Evolutionary conservation across 2,329 filamentous ascomycete species (phyloP).

Genomic region (Bimuria novae-zelandiae): DNA sequence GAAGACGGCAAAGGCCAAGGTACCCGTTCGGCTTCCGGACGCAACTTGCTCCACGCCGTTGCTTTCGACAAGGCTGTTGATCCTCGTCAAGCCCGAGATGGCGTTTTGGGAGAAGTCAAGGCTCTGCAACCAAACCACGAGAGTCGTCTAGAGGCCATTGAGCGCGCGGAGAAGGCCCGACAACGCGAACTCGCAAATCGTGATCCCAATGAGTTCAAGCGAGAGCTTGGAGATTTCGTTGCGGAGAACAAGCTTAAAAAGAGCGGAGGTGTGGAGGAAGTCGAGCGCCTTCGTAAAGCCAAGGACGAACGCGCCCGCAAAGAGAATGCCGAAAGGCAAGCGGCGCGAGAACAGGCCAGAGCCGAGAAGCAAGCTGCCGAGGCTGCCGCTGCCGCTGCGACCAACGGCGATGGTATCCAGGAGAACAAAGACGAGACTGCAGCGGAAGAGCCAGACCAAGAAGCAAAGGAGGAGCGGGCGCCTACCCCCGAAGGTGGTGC

Average conservation of each 20-base stretch:
- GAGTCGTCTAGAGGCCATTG: slow-evolving; percentile 89
- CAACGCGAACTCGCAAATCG: slow-evolving; percentile 85
- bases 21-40: slow-evolving; percentile 55
- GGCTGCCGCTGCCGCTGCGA: slow-evolving; percentile 35
- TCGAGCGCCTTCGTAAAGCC: slow-evolving; percentile 78
- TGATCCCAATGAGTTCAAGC: slow-evolving; percentile 75
- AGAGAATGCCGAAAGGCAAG: slow-evolving; percentile 67
- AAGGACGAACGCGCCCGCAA: slow-evolving; percentile 86
- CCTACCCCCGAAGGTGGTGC: slow-evolving; percentile 41
- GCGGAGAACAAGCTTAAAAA: slow-evolving; percentile 93
- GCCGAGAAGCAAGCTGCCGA: slow-evolving; percentile 52
- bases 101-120: slow-evolving; percentile 87
- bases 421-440: slow-evolving; percentile 30
- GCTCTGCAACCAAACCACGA: slow-evolving; percentile 95
- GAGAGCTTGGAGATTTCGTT: slow-evolving; percentile 84
- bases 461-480: slow-evolving; percentile 34
- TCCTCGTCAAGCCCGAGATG: slow-evolving; percentile 83
- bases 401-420: slow-evolving; percentile 21
- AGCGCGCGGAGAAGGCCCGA: slow-evolving; percentile 89
- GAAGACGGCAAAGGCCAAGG: slow-evolving; percentile 56
- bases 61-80: slow-evolving; percentile 61
- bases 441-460: slow-evolving; percentile 23
- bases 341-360: slow-evolving; percentile 50
- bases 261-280: slow-evolving; percentile 91
- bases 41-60: slow-evolving; percentile 40